Evolutionary conservation across 1,139 yeast species (phyloP), one percentile per base, ranked within the genome.

Genomic region (Arxiozyma telluris): DNA sequence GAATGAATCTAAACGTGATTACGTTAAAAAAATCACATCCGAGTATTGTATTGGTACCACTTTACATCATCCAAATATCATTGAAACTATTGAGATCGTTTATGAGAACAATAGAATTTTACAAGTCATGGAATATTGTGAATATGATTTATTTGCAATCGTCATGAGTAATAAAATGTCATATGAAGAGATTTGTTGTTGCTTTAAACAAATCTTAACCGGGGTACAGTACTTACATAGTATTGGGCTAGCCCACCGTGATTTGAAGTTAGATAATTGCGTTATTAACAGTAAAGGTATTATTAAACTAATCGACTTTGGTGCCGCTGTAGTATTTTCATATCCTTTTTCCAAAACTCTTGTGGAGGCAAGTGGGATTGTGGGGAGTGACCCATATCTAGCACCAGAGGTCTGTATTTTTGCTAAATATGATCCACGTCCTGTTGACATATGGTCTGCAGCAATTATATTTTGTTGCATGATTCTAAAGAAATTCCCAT

Each of bases 161-260:
- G 98, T 91, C 42, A 91, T 91, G 96, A 84, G 94, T 30, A 94
- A 93, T 62, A 85, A 88, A 65, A 90, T 91, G 97, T 76, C 89
- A 1, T 75, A 84, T 55, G 84, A 82, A 53, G 98, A 91, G 69
- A 83, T 89, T 57, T 87, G 85, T 68, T 91, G 98, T 71, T 91
- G 95, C 68, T 84, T 91, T 66, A 87, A 87, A 65, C 98, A 91
- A 71, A 80, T 91, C 49, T 74, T 90, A 63, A 77, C 83, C 6
- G 97, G 96, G 51, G 82, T 91, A 47, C 82, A 80, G 63, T 91
- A 91, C 67, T 73, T 91, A 64, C 97, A 91, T 70, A 80, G 89
- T 45, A 81, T 86, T 70, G 97, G 98, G 2, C 75, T 91, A 57
- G 90, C 96, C 0, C 98, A 91, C 68, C 81, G 98, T 58, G 98